phyloP scores from a whole-genome alignment of 2,329 filamentous ascomycete genomes.

The Botryosphaeria dothidea region DNA sequence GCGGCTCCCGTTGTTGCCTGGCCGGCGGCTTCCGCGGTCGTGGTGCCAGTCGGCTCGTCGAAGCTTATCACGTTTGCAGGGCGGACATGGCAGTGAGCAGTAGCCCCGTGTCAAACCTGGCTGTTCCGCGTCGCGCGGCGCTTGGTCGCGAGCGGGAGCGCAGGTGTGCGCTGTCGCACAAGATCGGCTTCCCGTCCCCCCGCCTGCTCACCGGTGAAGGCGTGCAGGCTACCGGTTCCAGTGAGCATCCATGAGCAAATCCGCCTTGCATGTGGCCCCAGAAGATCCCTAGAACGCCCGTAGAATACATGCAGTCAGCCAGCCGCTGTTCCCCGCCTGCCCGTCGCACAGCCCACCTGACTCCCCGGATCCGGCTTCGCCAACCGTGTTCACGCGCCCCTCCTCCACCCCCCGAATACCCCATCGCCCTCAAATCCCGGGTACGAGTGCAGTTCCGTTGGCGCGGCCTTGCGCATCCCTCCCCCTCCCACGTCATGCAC shows the following conservation, averaged over 20 bases:
- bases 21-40: conserved; percentile 1
- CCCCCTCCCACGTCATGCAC: background rate
- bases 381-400: background rate
- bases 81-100: background rate
- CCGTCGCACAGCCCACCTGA: conserved; percentile 10
- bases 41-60: background rate
- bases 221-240: background rate
- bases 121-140: background rate
- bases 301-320: background rate
- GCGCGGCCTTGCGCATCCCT: background rate
- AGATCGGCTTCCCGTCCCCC: conserved; percentile 11
- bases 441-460: background rate
- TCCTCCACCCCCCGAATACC: background rate
- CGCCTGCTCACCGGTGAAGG: conserved; percentile 9
- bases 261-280: background rate
- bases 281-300: conserved; percentile 1
- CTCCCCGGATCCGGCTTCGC: background rate
- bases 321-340: background rate
- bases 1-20: conserved; percentile 8
- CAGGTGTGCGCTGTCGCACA: background rate
- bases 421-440: background rate
- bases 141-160: background rate
- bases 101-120: background rate
- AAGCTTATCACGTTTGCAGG: conserved; percentile 12
- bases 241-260: background rate